Base-by-base conservation (phyloP, 2,329 filamentous ascomycete genomes). In the Penicillium sp. region DNA sequence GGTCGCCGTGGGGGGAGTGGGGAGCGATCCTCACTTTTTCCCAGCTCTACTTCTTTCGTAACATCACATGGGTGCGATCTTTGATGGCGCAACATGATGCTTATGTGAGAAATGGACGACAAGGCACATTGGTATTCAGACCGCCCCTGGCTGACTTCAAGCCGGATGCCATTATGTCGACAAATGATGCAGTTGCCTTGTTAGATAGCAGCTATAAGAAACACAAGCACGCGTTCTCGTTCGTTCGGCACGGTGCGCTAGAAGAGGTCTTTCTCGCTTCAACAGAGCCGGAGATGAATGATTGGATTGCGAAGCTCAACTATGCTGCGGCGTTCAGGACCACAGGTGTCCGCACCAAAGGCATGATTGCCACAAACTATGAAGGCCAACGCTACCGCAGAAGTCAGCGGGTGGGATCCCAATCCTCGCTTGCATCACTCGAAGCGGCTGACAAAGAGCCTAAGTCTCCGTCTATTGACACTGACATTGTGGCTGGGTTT, bases 1-100 rank as follows among this genome's bases (percentile, higher is more conserved):
- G 93, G 41, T 96, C 93, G 10, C 93, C 94, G 1, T 99, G 94
- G 94, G 93, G 96, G 68, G 94, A 99, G 79, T 99, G 94, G 94
- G 94, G 94, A 47, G 94, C 91, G 23, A 88, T 99, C 53, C 81
- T 99, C 28, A 99, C 94, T 0, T 90, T 93, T n/a, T 95, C 94
- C 6, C 93, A 96, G 66, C 82, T 99, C 7, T 99, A 96, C 71
- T 90, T 99, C 71, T 99, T 97, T 76, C 87, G 90, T 52, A 96
- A 97, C 68, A 88, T 90, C 5, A 81, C 85, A 18, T 99, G 94
- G 93, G 85, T 95, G 31, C 97, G 96, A 72, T 88, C 83, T 53
- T 74, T 99, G 58, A 91, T 97, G 76, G 83, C 89, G 58, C 94
- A 99, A 68, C 87, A 93, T 67, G 91, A 96, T 42, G 79, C 81